Base-by-base conservation (phyloP, 768 basidiomycete species). In the Kwoniella europaea region DNA sequence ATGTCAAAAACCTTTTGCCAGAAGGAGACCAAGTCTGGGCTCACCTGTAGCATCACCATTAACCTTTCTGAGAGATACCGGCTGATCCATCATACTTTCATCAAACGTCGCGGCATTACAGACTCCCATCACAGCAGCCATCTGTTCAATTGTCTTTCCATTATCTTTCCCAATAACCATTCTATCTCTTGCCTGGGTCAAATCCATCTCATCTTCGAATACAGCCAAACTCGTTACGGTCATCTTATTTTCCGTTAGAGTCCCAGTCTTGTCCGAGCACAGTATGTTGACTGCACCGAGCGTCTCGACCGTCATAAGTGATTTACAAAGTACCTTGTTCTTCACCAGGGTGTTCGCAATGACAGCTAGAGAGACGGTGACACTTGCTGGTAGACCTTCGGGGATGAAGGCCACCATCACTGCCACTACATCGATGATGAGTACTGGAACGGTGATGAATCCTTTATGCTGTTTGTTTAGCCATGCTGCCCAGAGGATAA, bases 291-390 rank as follows among this genome's bases (percentile, higher is more conserved):
- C 89, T 10, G 87, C 86, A 7, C 90, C 90, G 5, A 91, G 85
- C 7, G 88, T 88, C 79, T 91, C 90, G 41, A 91, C 89, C 6
- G 89, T 90, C 27, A 89, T 86, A 24, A 91, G 83, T 2, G 88
- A 88, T 74, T 88, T 88, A 69, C 87, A 87, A 16, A 88, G 79
- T 22, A 89, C 86, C 73, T 87, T 87, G 74, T 87, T 86, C 74
- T 87, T 87, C 64, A 86, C 85, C 72, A 89, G 84, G 9, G 86
- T 85, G 43, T 86, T 81, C 20, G 86, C 87, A 22, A 86, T 81
- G 53, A 79, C 78, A 12, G 76, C 69, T 13, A 79, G 63, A 7
- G 76, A 80, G 60, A 80, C 75, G 4, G 78, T 78, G 42, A 81
- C 78, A 56, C 66, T 71, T 56, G 78, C 75, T 6, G 82, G 83